Base-by-base conservation (phyloP, 257 asterid genomes). In the Cynanchum wilfordii region DNA sequence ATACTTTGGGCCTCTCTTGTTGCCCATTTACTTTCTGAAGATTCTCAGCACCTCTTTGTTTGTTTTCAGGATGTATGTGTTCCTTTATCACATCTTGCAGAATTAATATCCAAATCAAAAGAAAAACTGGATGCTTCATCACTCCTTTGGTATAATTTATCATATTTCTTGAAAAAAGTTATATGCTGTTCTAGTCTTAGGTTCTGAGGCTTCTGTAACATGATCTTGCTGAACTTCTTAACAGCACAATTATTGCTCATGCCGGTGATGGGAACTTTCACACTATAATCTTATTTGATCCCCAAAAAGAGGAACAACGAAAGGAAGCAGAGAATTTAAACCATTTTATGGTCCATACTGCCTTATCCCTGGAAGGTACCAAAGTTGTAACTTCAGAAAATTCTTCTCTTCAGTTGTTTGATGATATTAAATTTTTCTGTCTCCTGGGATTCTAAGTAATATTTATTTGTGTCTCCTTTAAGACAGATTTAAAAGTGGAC, bases 211-310 rank as follows among this genome's bases (percentile, higher is more conserved):
- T 54, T 50, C 57, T 19, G 25, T 51, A 10, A 15, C 70, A 9
- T 36, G 58, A 68, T 36, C 44, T 29, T 1, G 27, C 71, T 55
- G 3, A 60, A 73, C 60, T 44, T 25, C 66, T 20, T 77, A 52
- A 84, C 90, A 94, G 98, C 92, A 86, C 96, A 0, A 95, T 94
- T 79, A 73, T 94, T 77, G 99, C 99, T 77, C 99, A 94, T 86
- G 99, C 99, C 71, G 97, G 99, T 73, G 99, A 94, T 54, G 98
- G 98, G 54, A 94, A 94, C 82, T 94, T 94, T 90, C 99, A 94
- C 82, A 86, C 95, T 0, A 73, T 91, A 44, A 29, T 94, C 78
- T 79, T 94, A 56, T 94, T 94, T 66, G 93, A 94, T 80, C 96
- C 99, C 63, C 69, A 77, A 47, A 58, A 84, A 12, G 92, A 86